These are phyloP conservation scores for Mangifera indica DNA, from an alignment of 345 rosid genomes.

Conservation along the genomic window DNA sequence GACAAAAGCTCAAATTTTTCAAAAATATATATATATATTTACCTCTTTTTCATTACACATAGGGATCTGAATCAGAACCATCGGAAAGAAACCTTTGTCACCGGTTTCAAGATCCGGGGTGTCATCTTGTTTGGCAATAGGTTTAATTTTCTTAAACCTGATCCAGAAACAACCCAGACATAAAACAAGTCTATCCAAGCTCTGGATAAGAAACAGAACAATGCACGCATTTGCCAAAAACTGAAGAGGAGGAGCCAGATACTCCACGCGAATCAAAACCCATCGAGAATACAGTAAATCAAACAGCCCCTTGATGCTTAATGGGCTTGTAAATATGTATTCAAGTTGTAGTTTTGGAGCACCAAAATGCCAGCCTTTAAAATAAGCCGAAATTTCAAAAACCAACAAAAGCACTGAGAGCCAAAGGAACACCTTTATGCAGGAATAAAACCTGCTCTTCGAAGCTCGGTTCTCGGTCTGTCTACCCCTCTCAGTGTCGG, in stretches of 20 bases:
- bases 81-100: slow-evolving; percentile 62
- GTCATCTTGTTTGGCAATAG: slow-evolving; percentile 47
- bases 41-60: slow-evolving; percentile 99
- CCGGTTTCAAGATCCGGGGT: slow-evolving; percentile 74
- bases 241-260: slow-evolving; percentile 89
- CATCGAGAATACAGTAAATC: slow-evolving; percentile 68
- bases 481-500: slow-evolving; percentile 25
- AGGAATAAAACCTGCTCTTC: slow-evolving; percentile 56
- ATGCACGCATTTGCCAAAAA: slow-evolving; percentile 81
- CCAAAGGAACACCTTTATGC: slow-evolving; percentile 66
- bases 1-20: background rate
- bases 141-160: slow-evolving; percentile 70
- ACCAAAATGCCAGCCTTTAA: slow-evolving; percentile 80
- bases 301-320: slow-evolving; percentile 52
- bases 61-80: slow-evolving; percentile 96
- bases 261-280: slow-evolving; percentile 80
- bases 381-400: slow-evolving; percentile 74
- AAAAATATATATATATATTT: background rate
- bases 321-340: slow-evolving; percentile 48
- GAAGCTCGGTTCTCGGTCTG: slow-evolving; percentile 43
- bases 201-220: slow-evolving; percentile 81
- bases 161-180: slow-evolving; percentile 96
- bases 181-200: slow-evolving; percentile 74
- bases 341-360: slow-evolving; percentile 63
- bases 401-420: slow-evolving; percentile 58